These are phyloP conservation scores for Trebouxia sp. DNA, from an alignment of 139 green algal genomes.

Conservation along the genomic window DNA sequence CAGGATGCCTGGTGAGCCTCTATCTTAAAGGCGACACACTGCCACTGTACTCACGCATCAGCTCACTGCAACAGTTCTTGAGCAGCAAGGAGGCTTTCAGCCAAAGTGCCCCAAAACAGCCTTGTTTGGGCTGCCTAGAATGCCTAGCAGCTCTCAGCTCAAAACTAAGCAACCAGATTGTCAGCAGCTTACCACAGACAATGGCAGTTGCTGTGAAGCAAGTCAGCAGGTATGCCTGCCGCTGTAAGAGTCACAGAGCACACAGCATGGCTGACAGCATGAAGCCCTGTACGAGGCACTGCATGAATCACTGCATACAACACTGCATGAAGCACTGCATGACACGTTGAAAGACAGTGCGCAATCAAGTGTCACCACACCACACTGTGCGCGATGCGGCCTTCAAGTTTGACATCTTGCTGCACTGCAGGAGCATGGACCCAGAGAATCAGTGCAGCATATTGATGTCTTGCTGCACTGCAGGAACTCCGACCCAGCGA, in stretches of 20 bases:
- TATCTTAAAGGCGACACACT: slow-evolving; percentile 70
- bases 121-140: slow-evolving; percentile 63
- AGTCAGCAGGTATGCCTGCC: slow-evolving; percentile 29
- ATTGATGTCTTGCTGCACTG: slow-evolving; percentile 31
- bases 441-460: slow-evolving; percentile 43
- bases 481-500: slow-evolving; percentile 29
- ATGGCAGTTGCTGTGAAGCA: slow-evolving; percentile 60
- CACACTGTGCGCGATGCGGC: background rate
- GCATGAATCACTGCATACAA: too few species aligned
- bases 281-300: too few species aligned
- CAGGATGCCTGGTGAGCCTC: slow-evolving; percentile 61
- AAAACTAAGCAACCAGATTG: slow-evolving; percentile 57
- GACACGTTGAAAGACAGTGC: too few species aligned
- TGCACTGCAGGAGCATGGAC: slow-evolving; percentile 26
- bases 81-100: slow-evolving; percentile 51
- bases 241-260: too few species aligned
- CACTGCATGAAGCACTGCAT: too few species aligned
- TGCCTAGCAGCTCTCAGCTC: slow-evolving; percentile 57
- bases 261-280: too few species aligned
- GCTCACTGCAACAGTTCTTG: slow-evolving; percentile 66
- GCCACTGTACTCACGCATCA: slow-evolving; percentile 72
- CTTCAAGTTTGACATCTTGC: background rate
- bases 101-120: slow-evolving; percentile 40
- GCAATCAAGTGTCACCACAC: too few species aligned
- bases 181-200: slow-evolving; percentile 50